A percentile compares a stretch with the other conserved stretches of the same genome.
Conservation (phyloP, 2,329 filamentous ascomycete species). For the Xylariomycetidae sp. region DNA sequence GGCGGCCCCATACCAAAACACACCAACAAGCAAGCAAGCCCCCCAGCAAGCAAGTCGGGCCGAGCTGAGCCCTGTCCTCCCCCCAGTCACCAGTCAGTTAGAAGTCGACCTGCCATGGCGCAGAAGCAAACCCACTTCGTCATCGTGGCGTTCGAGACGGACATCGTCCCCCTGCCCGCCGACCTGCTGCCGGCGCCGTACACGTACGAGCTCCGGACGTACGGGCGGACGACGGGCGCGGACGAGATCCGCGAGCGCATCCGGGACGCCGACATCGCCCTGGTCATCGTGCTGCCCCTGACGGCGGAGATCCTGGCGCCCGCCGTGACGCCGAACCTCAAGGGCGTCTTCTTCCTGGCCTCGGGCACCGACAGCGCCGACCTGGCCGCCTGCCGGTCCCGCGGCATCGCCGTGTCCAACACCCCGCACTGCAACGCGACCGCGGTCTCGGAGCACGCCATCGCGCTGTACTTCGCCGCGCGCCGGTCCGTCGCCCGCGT, state of each 20-base stretch:
- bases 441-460: constrained; percentile 40
- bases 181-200: constrained; percentile 24
- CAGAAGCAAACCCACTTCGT: constrained; percentile 25
- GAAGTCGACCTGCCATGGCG: too few relatives aligned
- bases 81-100: too few relatives aligned
- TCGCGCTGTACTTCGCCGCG: constrained; percentile 38
- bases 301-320: not conserved
- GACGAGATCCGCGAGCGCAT: constrained; percentile 26
- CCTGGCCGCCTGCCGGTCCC: constrained; percentile 26
- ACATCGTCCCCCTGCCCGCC: constrained; percentile 23
- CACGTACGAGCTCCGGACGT: constrained; percentile 25
- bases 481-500: constrained; percentile 31
- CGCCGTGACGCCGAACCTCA: not conserved
- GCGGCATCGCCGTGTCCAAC: constrained; percentile 31
- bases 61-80: too few relatives aligned
- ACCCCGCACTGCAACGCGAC: constrained; percentile 31
- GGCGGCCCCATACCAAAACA: too few relatives aligned
- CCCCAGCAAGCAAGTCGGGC: too few relatives aligned
- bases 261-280: constrained; percentile 27
- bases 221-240: constrained; percentile 17
- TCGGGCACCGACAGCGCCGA: constrained; percentile 34
- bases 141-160: constrained; percentile 31
- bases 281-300: constrained; percentile 29
- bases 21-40: too few relatives aligned
- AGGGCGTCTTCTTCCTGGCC: constrained; percentile 30